Evolutionary conservation across 768 basidiomycete species (phyloP).

Genomic region (Termitomyces sp.): DNA sequence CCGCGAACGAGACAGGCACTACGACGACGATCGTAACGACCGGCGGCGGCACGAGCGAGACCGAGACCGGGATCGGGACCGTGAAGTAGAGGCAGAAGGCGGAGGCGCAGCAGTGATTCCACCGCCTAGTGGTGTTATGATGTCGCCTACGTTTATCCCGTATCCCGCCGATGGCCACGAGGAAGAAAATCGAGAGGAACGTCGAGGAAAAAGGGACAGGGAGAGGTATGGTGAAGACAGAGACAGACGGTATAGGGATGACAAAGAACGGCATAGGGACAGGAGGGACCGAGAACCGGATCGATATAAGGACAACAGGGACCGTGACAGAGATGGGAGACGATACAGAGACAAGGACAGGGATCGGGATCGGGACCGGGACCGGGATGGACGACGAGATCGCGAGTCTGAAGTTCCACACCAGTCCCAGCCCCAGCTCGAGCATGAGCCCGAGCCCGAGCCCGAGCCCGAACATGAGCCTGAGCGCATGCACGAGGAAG

Average conservation of each 20-base stretch:
- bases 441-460: not conserved
- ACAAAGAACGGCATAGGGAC: not conserved
- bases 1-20: slow-evolving; percentile 1
- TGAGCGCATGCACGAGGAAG: slow-evolving; percentile 1
- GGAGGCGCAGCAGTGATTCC: not conserved
- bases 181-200: slow-evolving; percentile 2
- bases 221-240: not conserved
- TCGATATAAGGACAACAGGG: slow-evolving; percentile 13
- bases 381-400: slow-evolving; percentile 16
- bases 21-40: slow-evolving; percentile 8
- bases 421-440: not conserved
- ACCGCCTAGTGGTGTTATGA: not conserved
- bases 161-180: slow-evolving; percentile 10
- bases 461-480: slow-evolving; percentile 14
- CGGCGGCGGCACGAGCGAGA: slow-evolving; percentile 8
- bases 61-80: slow-evolving; percentile 4
- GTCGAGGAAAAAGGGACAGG: not conserved
- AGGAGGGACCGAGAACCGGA: slow-evolving; percentile 13
- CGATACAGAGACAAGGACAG: slow-evolving; percentile 4
- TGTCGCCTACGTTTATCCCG: slow-evolving; percentile 14
- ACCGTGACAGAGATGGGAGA: slow-evolving; percentile 4
- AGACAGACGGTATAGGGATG: not conserved
- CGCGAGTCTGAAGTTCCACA: slow-evolving; percentile 5
- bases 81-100: slow-evolving; percentile 7
- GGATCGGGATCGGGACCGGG: slow-evolving; percentile 1